These are phyloP conservation scores for Botryotinia globosa DNA, from an alignment of 2,329 filamentous ascomycete species.

Conservation along the genomic window DNA sequence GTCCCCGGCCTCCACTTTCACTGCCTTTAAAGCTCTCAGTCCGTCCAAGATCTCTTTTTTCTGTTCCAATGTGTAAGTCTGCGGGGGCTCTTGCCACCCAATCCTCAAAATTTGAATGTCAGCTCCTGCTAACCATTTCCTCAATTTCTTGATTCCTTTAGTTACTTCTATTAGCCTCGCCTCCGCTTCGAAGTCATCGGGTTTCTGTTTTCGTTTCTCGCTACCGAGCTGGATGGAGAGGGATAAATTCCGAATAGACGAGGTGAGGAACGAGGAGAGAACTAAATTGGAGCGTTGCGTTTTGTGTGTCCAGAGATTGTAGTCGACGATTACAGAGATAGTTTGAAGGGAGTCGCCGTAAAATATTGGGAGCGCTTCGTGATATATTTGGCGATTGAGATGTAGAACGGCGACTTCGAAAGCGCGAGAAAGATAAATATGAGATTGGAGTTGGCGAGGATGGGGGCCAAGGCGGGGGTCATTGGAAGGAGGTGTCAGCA, in stretches of 20 bases:
- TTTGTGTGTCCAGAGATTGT: slow-evolving; percentile 35
- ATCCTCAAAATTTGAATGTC: slow-evolving; percentile 31
- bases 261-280: slow-evolving; percentile 27
- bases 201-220: slow-evolving; percentile 40
- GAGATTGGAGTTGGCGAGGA: slow-evolving; percentile 34
- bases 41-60: slow-evolving; percentile 34
- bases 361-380: slow-evolving; percentile 32
- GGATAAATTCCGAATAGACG: slow-evolving; percentile 31
- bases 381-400: slow-evolving; percentile 31
- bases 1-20: slow-evolving; percentile 29
- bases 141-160: slow-evolving; percentile 57
- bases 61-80: slow-evolving; percentile 34
- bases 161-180: slow-evolving; percentile 71
- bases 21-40: slow-evolving; percentile 27
- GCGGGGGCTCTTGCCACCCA: slow-evolving; percentile 35
- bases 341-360: slow-evolving; percentile 30
- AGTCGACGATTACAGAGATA: slow-evolving; percentile 30
- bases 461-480: slow-evolving; percentile 31
- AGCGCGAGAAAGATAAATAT: slow-evolving; percentile 30
- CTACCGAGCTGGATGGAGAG: slow-evolving; percentile 31
- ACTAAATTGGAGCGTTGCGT: slow-evolving; percentile 31
- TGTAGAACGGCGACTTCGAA: slow-evolving; percentile 28
- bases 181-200: slow-evolving; percentile 35
- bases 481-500: slow-evolving; percentile 23
- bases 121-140: slow-evolving; percentile 32